These are phyloP conservation scores for Setaria viridis DNA, from an alignment of 202 grass and related monocot genomes.

Conservation along the genomic window DNA sequence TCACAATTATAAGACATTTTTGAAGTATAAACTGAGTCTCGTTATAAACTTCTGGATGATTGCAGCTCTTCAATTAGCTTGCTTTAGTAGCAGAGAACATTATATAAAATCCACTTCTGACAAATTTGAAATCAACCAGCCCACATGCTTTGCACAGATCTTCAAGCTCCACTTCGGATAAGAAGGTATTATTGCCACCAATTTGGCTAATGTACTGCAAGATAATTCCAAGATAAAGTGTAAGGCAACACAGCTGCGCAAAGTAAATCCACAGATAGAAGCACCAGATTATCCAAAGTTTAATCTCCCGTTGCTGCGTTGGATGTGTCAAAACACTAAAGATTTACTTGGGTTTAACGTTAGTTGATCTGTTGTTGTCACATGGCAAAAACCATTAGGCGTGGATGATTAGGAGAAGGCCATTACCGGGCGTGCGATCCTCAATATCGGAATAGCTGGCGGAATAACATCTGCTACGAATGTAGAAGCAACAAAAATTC, in stretches of 20 bases:
- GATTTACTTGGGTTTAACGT: constrained; percentile 11
- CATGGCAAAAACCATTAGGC: constrained; percentile 9
- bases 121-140: constrained; percentile 71
- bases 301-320: neutral
- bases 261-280: constrained; percentile 33
- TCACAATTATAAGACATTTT: neutral
- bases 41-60: neutral
- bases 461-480: constrained; percentile 72
- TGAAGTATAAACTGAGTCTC: neutral
- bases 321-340: neutral
- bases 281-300: neutral
- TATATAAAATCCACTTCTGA: constrained; percentile 80
- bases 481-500: constrained; percentile 87
- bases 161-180: constrained; percentile 79
- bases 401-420: constrained; percentile 1
- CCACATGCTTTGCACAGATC: constrained; percentile 88
- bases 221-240: constrained; percentile 28
- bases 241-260: neutral
- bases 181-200: constrained; percentile 65
- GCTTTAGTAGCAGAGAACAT: constrained; percentile 88
- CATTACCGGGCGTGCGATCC: constrained; percentile 73
- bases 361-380: neutral
- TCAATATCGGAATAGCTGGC: constrained; percentile 55
- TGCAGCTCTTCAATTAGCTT: constrained; percentile 30
- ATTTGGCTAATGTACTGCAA: constrained; percentile 69